Evolutionary conservation across 164 flowering plant species (phyloP).

Genomic region (Vitis cinerea): DNA sequence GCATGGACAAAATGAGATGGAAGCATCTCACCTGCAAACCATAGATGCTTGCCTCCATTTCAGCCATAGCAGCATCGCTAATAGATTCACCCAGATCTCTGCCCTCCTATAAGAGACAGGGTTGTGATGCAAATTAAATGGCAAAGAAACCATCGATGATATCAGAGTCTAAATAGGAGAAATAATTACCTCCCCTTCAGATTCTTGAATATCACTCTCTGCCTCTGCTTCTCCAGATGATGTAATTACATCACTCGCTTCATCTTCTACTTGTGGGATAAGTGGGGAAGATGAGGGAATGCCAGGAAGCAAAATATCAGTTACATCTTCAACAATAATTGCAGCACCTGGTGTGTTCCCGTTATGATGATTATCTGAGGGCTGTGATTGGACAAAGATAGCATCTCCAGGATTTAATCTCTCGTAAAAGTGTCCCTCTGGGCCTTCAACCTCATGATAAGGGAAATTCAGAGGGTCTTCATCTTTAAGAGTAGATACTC

Average conservation of each 20-base stretch:
- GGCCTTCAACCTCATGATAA: conserved; percentile 9
- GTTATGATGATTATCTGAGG: conserved; percentile 16
- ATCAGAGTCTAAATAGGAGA: background rate
- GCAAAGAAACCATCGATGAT: background rate
- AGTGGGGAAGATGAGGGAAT: conserved; percentile 23
- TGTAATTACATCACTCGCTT: conserved; percentile 15
- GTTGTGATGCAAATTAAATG: background rate
- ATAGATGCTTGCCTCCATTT: conserved; percentile 76
- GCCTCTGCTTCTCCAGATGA: conserved; percentile 33
- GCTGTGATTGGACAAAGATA: conserved; percentile 15
- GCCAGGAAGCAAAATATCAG: conserved; percentile 30
- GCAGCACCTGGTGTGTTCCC: background rate
- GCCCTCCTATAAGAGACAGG: background rate
- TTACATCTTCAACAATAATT: conserved; percentile 60
- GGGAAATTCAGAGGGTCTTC: conserved; percentile 9
- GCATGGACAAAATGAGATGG: conserved; percentile 4
- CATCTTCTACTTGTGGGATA: conserved; percentile 36
- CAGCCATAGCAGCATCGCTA: conserved; percentile 59
- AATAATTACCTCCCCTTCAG: conserved; percentile 44
- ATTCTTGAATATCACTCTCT: conserved; percentile 26
- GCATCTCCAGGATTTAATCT: conserved; percentile 17
- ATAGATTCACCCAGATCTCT: conserved; percentile 33
- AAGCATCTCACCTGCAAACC: conserved; percentile 65
- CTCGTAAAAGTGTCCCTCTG: conserved; percentile 7
- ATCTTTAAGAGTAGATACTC: conserved; percentile 1